Base-by-base conservation (phyloP, 192 early-diverging fungal species). In the Podila clonocystis region DNA sequence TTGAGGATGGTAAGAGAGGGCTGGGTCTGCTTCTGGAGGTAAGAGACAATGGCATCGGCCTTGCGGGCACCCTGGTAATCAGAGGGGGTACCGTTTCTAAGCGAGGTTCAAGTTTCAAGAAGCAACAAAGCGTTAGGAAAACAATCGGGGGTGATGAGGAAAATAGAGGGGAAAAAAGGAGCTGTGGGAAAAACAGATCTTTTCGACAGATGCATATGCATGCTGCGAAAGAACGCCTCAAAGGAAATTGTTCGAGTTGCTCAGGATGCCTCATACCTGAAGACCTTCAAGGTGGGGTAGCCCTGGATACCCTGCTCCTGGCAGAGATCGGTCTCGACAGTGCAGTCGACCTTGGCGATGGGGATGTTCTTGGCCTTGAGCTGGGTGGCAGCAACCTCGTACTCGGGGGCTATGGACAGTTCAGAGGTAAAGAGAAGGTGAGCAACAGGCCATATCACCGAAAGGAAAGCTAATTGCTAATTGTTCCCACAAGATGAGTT, bases 331-430 rank as follows among this genome's bases (percentile, higher is more conserved):
- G 89, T 86, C 70, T 96, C 94, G 50, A 90, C 93, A 15, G 96
- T 98, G 88, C 97, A 99, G 84, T 99, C 97, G 48, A 99, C 96
- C 89, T 99, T 98, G 85, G 95, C 97, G 60, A 99, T 71, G 55
- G 88, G 80, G 67, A 97, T 92, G 50, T 84, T 86, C 50, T 87
- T 82, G 20, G 85, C 83, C 89, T 96, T 97, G 59, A 99, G 90
- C 63, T 86, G 66, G 13, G 94, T 94, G 70, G 97, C 97, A 59
- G 96, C 97, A 58, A 88, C 85, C 80, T 97, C 97, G 84, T 97
- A 99, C 69, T 98, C 94, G 63, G 97, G 97, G 28, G 96, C 97
- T 85, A 90, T 75, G 28, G 24, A 29, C 71, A 57, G 49, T 52
- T 64, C 31, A 61, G 69, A 31, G n/a, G 22, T 26, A 61, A 55